phyloP scores from a whole-genome alignment of 1,284 basidiomycete species.

The Cryptococcus amylolentus region DNA sequence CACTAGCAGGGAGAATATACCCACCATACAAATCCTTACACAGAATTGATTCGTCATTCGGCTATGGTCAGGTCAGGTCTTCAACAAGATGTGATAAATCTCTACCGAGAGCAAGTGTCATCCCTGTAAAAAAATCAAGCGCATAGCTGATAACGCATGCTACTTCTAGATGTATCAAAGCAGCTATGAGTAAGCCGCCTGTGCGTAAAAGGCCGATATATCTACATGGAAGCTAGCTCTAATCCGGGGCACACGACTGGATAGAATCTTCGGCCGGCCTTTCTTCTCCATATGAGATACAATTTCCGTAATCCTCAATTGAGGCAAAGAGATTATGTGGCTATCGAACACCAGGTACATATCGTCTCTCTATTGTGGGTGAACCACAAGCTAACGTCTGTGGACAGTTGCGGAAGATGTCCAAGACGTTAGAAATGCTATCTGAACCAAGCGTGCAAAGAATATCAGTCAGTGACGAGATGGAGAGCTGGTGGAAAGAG shows the following conservation, averaged over 20 bases:
- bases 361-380: no score
- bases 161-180: constrained; percentile 31
- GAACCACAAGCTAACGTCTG: no score
- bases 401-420: constrained; percentile 43
- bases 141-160: background rate
- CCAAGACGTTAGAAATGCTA: constrained; percentile 46
- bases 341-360: constrained; percentile 49
- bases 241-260: background rate
- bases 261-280: constrained; percentile 31
- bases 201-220: constrained; percentile 13
- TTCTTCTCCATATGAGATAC: constrained; percentile 46
- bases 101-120: constrained; percentile 42
- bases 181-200: constrained; percentile 36
- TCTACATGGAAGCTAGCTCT: background rate
- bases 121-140: constrained; percentile 3
- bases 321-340: constrained; percentile 43
- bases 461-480: constrained; percentile 39
- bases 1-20: background rate
- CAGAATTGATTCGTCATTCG: no score
- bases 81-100: constrained; percentile 47
- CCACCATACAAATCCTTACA: background rate
- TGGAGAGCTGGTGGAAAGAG: constrained; percentile 47
- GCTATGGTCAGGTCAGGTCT: constrained; percentile 44
- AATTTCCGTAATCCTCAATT: constrained; percentile 47
- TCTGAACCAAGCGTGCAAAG: constrained; percentile 37